These are phyloP conservation scores for Fusarium austroafricanum DNA, from an alignment of 2,329 filamentous ascomycete genomes.

Conservation along the genomic window DNA sequence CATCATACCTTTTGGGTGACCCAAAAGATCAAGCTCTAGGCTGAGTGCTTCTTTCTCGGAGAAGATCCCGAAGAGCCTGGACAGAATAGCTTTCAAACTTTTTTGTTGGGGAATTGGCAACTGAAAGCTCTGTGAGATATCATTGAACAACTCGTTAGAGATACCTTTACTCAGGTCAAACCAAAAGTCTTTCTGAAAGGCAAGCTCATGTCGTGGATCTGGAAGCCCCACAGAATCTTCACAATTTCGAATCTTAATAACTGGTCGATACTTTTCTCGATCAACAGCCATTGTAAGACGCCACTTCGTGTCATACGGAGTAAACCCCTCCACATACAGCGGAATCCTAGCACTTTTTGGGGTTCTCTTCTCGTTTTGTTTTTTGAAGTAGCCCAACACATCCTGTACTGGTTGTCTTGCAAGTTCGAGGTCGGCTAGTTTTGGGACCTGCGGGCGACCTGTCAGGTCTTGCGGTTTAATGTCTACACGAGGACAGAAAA, in stretches of 20 bases:
- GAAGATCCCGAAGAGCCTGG: conserved; percentile 54
- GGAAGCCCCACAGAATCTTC: conserved; percentile 9
- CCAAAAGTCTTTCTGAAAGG: conserved; percentile 29
- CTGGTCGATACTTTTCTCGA: conserved; percentile 54
- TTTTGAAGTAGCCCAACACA: conserved; percentile 11
- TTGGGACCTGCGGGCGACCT: neutral
- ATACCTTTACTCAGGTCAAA: conserved; percentile 48
- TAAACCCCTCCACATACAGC: conserved; percentile 52
- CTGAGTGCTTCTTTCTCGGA: conserved; percentile 59
- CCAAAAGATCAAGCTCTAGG: conserved; percentile 57
- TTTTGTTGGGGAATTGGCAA: neutral
- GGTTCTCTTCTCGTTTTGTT: too few relatives aligned
- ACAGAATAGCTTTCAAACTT: conserved; percentile 40
- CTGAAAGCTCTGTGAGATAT: conserved; percentile 18
- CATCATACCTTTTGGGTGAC: conserved; percentile 45
- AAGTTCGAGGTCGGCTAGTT: too few relatives aligned
- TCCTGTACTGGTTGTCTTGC: too few relatives aligned
- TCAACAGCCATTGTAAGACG: conserved; percentile 58
- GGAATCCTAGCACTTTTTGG: conserved; percentile 26
- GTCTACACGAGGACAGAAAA: neutral
- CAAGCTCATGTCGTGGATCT: conserved; percentile 13
- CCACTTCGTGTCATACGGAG: conserved; percentile 51
- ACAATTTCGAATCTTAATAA: conserved; percentile 49
- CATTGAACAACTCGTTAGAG: conserved; percentile 34
- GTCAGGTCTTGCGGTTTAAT: neutral